A percentile compares a stretch with the other conserved stretches of the same genome.
Conservation (phyloP, 2,329 filamentous ascomycete species). For the Scedosporium minutisporum region DNA sequence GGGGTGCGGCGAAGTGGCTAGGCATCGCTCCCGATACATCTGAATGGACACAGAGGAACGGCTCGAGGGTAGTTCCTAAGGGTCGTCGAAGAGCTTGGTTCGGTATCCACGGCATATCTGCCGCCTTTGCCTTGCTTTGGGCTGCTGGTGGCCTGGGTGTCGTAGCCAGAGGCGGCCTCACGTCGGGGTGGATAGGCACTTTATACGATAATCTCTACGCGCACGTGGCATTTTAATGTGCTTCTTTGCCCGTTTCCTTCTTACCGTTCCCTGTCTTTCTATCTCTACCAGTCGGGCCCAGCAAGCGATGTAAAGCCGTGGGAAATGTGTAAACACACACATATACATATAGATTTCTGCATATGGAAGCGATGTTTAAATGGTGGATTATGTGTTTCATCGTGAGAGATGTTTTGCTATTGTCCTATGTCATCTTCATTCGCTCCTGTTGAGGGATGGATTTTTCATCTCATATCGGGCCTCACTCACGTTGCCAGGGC, state of each 20-base stretch:
- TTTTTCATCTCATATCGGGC: no score
- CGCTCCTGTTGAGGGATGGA: no score
- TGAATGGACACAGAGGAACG: slow-evolving; percentile 28
- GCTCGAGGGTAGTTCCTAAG: slow-evolving; percentile 36
- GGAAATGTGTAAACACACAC: slow-evolving; percentile 2
- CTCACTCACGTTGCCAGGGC: no score
- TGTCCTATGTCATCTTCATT: no score
- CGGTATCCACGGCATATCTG: slow-evolving; percentile 56
- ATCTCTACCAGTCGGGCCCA: neutral
- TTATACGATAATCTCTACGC: slow-evolving; percentile 62
- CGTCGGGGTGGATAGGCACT: slow-evolving; percentile 68
- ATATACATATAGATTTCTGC: slow-evolving; percentile 4
- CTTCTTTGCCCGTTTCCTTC: neutral
- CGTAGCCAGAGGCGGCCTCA: slow-evolving; percentile 60
- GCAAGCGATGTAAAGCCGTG: neutral
- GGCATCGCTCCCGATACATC: slow-evolving; percentile 28
- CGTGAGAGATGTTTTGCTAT: no score
- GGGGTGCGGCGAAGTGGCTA: slow-evolving; percentile 79
- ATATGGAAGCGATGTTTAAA: neutral
- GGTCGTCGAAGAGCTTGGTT: slow-evolving; percentile 49
- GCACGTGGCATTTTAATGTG: slow-evolving; percentile 17
- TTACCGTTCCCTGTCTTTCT: neutral
- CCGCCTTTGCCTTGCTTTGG: slow-evolving; percentile 58
- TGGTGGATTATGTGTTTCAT: neutral
- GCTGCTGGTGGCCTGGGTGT: slow-evolving; percentile 71